These are phyloP conservation scores for Vaccinium corymbosum DNA, from an alignment of 148 eudicot genomes.

Conservation along the genomic window DNA sequence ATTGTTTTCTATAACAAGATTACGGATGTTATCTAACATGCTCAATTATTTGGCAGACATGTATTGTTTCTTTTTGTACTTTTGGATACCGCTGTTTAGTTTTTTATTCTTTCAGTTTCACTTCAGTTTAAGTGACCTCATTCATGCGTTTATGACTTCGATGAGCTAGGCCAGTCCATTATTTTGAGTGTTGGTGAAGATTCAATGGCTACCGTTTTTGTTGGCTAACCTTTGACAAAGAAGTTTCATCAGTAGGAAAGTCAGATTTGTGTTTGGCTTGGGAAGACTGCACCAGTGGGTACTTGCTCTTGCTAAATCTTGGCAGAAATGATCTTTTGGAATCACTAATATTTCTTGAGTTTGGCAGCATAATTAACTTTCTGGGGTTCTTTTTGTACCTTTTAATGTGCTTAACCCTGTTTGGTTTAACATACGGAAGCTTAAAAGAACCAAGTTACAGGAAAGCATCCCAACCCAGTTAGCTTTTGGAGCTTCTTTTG, in stretches of 20 bases:
- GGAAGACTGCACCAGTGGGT: background rate
- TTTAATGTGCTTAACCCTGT: background rate
- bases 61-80: background rate
- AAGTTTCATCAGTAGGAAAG: background rate
- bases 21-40: background rate
- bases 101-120: background rate
- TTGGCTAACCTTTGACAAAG: background rate
- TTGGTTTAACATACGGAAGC: background rate
- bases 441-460: background rate
- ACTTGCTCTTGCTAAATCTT: background rate
- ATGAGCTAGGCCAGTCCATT: background rate
- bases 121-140: background rate
- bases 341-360: background rate
- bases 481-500: background rate
- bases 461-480: background rate
- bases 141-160: background rate
- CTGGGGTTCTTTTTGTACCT: background rate
- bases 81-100: background rate
- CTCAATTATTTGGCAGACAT: background rate
- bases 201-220: background rate
- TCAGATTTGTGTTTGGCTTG: background rate
- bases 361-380: background rate
- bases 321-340: slow-evolving; percentile 6
- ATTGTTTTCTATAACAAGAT: background rate
- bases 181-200: background rate